Conservation (phyloP, 1,284 basidiomycete genomes). For the Malassezia slooffiae region DNA sequence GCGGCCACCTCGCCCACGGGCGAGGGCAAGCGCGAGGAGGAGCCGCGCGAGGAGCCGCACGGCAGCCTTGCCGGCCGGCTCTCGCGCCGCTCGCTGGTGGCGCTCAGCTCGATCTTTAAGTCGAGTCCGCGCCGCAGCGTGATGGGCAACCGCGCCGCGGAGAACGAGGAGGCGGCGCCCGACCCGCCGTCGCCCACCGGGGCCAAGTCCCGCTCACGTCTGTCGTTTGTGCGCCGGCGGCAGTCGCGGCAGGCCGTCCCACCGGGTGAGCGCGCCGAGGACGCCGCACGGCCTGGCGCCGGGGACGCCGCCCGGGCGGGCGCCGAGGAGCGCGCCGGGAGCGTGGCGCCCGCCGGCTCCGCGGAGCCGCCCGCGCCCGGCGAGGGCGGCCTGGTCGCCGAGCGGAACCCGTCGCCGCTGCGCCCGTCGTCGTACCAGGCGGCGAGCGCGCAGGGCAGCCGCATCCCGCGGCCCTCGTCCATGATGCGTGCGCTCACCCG, state of each 20-base stretch:
- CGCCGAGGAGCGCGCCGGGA: too few relatives aligned
- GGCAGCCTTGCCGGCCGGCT: constrained; percentile 11
- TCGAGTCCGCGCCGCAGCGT: constrained; percentile 10
- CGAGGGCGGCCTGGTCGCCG: background rate
- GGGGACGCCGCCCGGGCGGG: too few relatives aligned
- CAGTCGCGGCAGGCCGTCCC: constrained; percentile 12
- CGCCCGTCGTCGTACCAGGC: constrained; percentile 13
- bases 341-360: too few relatives aligned
- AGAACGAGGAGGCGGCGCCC: background rate
- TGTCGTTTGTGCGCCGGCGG: constrained; percentile 8
- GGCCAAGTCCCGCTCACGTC: constrained; percentile 7
- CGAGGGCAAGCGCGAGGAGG: background rate
- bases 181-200: too few relatives aligned
- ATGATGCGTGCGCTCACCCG: constrained; percentile 14
- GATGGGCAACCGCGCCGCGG: too few relatives aligned
- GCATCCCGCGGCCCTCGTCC: constrained; percentile 13
- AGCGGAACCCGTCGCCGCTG: background rate
- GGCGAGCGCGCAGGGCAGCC: constrained; percentile 14
- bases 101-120: constrained; percentile 11
- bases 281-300: too few relatives aligned
- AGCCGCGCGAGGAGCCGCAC: constrained; percentile 3
- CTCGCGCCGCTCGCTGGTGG: constrained; percentile 13
- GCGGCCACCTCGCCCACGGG: too few relatives aligned
- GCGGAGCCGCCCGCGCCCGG: too few relatives aligned
- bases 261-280: too few relatives aligned